Conservation (phyloP, 1,139 yeast genomes). For the Nakaseomyces delphensis region DNA sequence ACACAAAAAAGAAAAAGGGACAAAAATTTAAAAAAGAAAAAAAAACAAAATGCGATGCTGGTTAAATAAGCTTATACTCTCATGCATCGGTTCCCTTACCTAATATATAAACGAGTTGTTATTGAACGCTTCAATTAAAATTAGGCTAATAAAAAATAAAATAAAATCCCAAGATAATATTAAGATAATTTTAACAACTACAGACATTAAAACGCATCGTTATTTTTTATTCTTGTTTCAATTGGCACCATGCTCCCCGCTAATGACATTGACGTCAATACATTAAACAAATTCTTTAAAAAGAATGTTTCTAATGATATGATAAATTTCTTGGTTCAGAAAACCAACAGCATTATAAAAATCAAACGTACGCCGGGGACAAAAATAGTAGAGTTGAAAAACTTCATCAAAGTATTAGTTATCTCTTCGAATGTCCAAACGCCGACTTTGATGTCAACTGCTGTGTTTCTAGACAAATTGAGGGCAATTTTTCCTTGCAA, state of each 20-base stretch:
- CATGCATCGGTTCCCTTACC: too few species aligned
- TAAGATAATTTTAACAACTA: too few species aligned
- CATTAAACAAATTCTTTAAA: not conserved
- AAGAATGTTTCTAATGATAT: slow-evolving; percentile 53
- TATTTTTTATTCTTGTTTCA: too few species aligned
- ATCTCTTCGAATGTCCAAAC: slow-evolving; percentile 85
- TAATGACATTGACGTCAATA: not conserved
- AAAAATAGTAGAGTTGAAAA: slow-evolving; percentile 12
- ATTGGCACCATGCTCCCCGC: too few species aligned
- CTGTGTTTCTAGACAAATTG: slow-evolving; percentile 71
- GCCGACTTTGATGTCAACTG: slow-evolving; percentile 86
- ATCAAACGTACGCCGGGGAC: slow-evolving; percentile 32
- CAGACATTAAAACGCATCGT: too few species aligned
- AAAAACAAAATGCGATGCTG: not conserved
- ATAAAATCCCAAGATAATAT: too few species aligned
- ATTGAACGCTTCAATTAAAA: too few species aligned
- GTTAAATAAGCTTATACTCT: not conserved
- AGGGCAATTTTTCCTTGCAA: slow-evolving; percentile 73
- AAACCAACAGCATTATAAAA: slow-evolving; percentile 71
- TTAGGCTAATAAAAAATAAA: too few species aligned
- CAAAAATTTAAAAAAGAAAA: too few species aligned
- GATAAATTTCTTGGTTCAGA: slow-evolving; percentile 71
- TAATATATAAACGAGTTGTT: too few species aligned
- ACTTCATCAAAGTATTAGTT: slow-evolving; percentile 65
- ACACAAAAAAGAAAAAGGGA: too few species aligned